phyloP scores from a whole-genome alignment of 306 rosid species.

The Herpetospermum pedunculosum region DNA sequence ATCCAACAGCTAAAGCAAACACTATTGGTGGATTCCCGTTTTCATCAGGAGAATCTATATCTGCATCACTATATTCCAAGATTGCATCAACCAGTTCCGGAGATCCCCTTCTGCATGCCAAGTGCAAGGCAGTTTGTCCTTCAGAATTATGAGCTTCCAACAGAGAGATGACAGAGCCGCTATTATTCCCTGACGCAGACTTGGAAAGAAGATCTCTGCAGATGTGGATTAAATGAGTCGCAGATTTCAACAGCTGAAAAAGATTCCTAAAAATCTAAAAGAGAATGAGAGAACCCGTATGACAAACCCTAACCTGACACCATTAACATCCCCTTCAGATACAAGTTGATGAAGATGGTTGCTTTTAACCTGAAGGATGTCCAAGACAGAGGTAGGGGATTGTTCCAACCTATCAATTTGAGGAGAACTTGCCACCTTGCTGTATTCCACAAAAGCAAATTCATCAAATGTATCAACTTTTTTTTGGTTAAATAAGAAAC shows the following conservation, averaged over 20 bases:
- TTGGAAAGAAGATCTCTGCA: conserved; percentile 71
- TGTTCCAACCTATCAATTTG: conserved; percentile 34
- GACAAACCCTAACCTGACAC: conserved; percentile 64
- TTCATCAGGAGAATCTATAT: conserved; percentile 86
- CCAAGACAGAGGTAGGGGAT: conserved; percentile 45
- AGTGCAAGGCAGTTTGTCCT: conserved; percentile 95
- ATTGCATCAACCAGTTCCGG: conserved; percentile 86
- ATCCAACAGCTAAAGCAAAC: conserved; percentile 95
- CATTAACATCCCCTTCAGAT: conserved; percentile 71
- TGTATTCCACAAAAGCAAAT: conserved; percentile 28
- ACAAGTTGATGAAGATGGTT: conserved; percentile 74
- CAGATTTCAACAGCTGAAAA: background rate
- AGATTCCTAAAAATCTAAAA: background rate
- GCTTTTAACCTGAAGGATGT: conserved; percentile 48
- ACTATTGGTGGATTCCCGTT: conserved; percentile 98
- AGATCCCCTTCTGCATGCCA: conserved; percentile 95
- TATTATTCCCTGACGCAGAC: conserved; percentile 60
- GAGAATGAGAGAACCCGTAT: background rate
- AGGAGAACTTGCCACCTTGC: conserved; percentile 51
- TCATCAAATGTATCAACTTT: background rate
- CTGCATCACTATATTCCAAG: conserved; percentile 63
- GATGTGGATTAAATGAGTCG: conserved; percentile 11
- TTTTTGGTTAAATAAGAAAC: background rate
- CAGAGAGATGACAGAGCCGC: conserved; percentile 41
- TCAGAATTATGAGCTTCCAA: conserved; percentile 82